phyloP scores from a whole-genome alignment of 495 filamentous ascomycete species.

The Pyrenula aspistea region DNA sequence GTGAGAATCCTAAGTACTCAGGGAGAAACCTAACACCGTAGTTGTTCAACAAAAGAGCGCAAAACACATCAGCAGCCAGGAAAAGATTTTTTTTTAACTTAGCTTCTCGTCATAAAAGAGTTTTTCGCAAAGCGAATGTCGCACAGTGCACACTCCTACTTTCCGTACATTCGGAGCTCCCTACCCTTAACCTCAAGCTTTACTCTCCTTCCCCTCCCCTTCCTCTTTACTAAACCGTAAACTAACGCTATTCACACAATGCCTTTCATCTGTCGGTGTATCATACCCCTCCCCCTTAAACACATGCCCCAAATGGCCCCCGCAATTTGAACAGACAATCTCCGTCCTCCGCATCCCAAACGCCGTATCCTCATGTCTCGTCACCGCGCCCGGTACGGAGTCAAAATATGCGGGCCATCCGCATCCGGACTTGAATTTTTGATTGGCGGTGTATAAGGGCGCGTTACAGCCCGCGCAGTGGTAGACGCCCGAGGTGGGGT shows the following conservation, averaged over 20 bases:
- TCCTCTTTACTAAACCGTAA: slow-evolving; percentile 66
- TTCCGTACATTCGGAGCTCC: too few relatives aligned
- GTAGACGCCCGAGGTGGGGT: slow-evolving; percentile 62
- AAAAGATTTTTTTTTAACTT: too few relatives aligned
- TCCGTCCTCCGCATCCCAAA: slow-evolving; percentile 83
- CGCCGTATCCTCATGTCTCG: slow-evolving; percentile 57
- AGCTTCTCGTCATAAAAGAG: too few relatives aligned
- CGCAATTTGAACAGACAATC: slow-evolving; percentile 88
- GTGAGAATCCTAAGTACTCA: too few relatives aligned
- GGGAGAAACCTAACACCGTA: too few relatives aligned
- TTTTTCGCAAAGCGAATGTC: too few relatives aligned
- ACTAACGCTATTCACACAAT: slow-evolving; percentile 93
- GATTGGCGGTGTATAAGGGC: slow-evolving; percentile 76
- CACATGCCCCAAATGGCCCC: slow-evolving; percentile 91
- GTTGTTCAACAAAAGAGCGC: too few relatives aligned
- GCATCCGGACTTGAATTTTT: slow-evolving; percentile 94
- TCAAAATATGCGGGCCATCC: slow-evolving; percentile 98
- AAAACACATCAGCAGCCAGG: too few relatives aligned
- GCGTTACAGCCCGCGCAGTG: slow-evolving; percentile 75
- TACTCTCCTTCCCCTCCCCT: slow-evolving; percentile 14
- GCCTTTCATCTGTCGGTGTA: slow-evolving; percentile 89
- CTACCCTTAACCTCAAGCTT: slow-evolving; percentile 21
- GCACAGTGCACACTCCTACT: too few relatives aligned
- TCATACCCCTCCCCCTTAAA: slow-evolving; percentile 90
- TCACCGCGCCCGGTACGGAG: slow-evolving; percentile 80